A percentile compares a stretch with the other conserved stretches of the same genome.
These are phyloP conservation scores for Diplodia seriata DNA, from an alignment of 2,329 filamentous ascomycete species.

Conservation along the genomic window DNA sequence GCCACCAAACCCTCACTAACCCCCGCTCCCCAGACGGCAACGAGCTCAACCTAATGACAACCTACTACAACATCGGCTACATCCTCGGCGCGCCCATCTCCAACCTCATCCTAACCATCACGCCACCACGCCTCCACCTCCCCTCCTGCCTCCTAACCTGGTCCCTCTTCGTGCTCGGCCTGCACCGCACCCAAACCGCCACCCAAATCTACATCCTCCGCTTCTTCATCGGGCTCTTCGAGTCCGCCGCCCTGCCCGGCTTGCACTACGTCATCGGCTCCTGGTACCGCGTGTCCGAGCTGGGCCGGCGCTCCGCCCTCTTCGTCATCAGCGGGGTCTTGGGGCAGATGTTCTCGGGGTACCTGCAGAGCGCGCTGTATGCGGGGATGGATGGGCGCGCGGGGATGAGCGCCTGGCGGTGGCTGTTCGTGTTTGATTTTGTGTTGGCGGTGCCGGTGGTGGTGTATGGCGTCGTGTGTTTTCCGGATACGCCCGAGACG, in stretches of 20 bases:
- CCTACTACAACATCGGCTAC: slow-evolving; percentile 33
- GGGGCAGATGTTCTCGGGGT: slow-evolving; percentile 34
- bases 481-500: slow-evolving; percentile 55
- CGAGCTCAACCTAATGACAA: slow-evolving; percentile 33
- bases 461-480: slow-evolving; percentile 47
- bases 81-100: slow-evolving; percentile 26
- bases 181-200: background rate
- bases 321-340: slow-evolving; percentile 25
- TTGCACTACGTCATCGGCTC: slow-evolving; percentile 37
- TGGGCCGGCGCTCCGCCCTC: slow-evolving; percentile 20
- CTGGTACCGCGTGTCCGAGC: slow-evolving; percentile 31
- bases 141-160: slow-evolving; percentile 22
- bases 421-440: slow-evolving; percentile 38
- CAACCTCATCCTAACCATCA: slow-evolving; percentile 21
- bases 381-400: slow-evolving; percentile 30
- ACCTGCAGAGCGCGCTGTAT: slow-evolving; percentile 30
- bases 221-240: slow-evolving; percentile 33
- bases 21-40: slow-evolving; percentile 24
- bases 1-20: background rate
- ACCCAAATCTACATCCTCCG: slow-evolving; percentile 26
- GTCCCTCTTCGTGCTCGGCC: slow-evolving; percentile 27
- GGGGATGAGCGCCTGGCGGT: slow-evolving; percentile 32
- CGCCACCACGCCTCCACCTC: slow-evolving; percentile 23
- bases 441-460: slow-evolving; percentile 50
- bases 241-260: slow-evolving; percentile 26